A percentile compares a stretch with the other conserved stretches of the same genome.
Conservation (phyloP, 495 filamentous ascomycete species). For the Clavariopsis aquatica region DNA sequence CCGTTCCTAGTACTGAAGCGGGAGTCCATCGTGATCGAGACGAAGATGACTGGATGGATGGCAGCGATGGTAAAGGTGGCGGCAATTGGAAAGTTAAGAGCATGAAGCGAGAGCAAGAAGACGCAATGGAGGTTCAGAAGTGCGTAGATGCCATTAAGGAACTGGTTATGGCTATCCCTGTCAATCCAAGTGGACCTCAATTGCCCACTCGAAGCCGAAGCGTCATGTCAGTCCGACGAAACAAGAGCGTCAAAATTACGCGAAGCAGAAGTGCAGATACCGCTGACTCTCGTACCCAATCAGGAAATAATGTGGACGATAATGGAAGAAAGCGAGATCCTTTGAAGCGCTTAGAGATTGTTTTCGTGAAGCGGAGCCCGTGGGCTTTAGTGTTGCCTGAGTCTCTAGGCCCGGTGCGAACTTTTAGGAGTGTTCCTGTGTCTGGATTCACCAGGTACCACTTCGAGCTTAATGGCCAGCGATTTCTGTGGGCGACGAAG, state of each 20-base stretch:
- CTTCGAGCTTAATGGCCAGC: slow-evolving; percentile 31
- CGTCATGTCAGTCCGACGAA: slow-evolving; percentile 5
- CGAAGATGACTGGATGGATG: slow-evolving; percentile 37
- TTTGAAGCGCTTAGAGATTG: slow-evolving; percentile 31
- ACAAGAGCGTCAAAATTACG: not conserved
- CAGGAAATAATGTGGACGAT: not conserved
- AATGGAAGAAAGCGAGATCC: not conserved
- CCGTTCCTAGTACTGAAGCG: slow-evolving; percentile 32
- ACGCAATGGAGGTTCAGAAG: slow-evolving; percentile 27
- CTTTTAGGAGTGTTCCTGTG: slow-evolving; percentile 18
- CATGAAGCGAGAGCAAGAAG: slow-evolving; percentile 27
- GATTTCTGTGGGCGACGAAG: slow-evolving; percentile 32
- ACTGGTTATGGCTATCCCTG: slow-evolving; percentile 1
- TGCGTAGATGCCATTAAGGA: slow-evolving; percentile 22
- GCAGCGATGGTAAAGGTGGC: slow-evolving; percentile 34
- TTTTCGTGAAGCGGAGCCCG: slow-evolving; percentile 31
- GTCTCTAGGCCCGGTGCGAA: slow-evolving; percentile 12
- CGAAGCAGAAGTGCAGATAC: slow-evolving; percentile 15
- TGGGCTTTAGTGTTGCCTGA: slow-evolving; percentile 25
- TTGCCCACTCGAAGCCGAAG: not conserved
- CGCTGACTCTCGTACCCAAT: not conserved
- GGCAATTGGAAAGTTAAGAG: slow-evolving; percentile 30
- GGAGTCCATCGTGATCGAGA: slow-evolving; percentile 22
- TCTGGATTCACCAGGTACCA: slow-evolving; percentile 18
- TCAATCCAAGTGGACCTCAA: not conserved